phyloP scores from a whole-genome alignment of 2,329 filamentous ascomycete species.

The Aspergillus arachidicola region DNA sequence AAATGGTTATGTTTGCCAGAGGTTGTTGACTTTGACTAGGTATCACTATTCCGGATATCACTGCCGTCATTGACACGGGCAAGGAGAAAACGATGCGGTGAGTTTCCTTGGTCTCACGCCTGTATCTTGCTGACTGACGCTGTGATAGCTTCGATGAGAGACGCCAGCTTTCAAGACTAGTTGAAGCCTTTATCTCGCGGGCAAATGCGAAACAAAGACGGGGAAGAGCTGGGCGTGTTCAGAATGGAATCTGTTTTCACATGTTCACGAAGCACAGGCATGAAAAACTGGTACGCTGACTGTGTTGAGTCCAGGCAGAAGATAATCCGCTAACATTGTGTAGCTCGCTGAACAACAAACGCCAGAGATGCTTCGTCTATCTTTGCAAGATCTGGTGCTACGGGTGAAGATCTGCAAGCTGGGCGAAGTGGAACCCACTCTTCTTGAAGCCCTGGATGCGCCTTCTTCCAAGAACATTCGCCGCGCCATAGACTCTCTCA shows the following conservation, averaged over 20 bases:
- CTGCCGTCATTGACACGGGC: slow-evolving; percentile 92
- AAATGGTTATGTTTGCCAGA: neutral
- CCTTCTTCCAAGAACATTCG: slow-evolving; percentile 91
- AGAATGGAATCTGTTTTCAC: slow-evolving; percentile 93
- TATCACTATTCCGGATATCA: slow-evolving; percentile 97
- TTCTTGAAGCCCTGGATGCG: slow-evolving; percentile 84
- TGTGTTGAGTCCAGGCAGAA: neutral
- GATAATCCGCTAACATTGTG: slow-evolving; percentile 16
- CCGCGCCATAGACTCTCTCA: slow-evolving; percentile 85
- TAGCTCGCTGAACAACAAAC: slow-evolving; percentile 89
- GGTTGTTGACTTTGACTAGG: slow-evolving; percentile 22
- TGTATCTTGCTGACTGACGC: slow-evolving; percentile 20
- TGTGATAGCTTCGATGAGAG: slow-evolving; percentile 79
- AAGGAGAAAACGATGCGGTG: slow-evolving; percentile 91
- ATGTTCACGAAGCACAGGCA: slow-evolving; percentile 90
- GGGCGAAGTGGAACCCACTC: slow-evolving; percentile 86
- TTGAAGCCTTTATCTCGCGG: slow-evolving; percentile 92
- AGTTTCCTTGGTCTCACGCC: neutral
- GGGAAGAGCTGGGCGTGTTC: slow-evolving; percentile 91
- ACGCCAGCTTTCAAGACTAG: slow-evolving; percentile 82
- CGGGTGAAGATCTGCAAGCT: slow-evolving; percentile 97
- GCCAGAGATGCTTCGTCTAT: slow-evolving; percentile 92
- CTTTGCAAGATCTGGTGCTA: slow-evolving; percentile 91
- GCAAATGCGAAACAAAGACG: slow-evolving; percentile 95
- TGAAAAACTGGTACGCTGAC: slow-evolving; percentile 60